Conservation (phyloP, 177 flowering plant genomes). For the Telopea speciosissima region DNA sequence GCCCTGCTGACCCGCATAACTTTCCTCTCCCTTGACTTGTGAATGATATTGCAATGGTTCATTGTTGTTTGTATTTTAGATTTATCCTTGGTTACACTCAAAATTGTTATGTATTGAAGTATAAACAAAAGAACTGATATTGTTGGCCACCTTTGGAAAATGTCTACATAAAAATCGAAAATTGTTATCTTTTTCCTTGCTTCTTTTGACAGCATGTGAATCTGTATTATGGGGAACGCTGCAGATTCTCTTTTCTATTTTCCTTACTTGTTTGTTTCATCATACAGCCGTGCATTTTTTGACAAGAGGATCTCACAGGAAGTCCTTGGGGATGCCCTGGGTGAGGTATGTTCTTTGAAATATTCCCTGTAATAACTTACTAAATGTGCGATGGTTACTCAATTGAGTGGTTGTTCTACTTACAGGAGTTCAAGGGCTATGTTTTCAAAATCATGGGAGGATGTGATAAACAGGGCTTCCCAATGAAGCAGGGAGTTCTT, state of each 20-base stretch:
- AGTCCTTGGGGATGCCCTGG: slow-evolving; percentile 34
- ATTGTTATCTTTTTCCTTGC: no score
- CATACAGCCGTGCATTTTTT: slow-evolving; percentile 28
- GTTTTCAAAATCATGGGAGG: slow-evolving; percentile 37
- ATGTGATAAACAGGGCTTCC: slow-evolving; percentile 36
- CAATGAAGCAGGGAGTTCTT: slow-evolving; percentile 37
- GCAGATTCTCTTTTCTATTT: neutral
- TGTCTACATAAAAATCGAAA: no score
- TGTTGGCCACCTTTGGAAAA: no score
- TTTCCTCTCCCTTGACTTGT: no score
- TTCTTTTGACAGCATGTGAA: neutral
- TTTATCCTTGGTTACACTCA: no score
- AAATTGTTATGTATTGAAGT: no score
- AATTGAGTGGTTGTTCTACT: no score
- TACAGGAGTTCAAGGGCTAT: slow-evolving; percentile 34
- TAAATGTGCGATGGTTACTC: no score
- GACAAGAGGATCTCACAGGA: slow-evolving; percentile 37
- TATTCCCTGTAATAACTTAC: neutral
- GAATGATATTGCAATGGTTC: no score
- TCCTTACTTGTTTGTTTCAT: neutral
- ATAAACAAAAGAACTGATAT: no score
- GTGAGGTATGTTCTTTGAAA: slow-evolving; percentile 20
- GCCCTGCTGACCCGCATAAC: no score
- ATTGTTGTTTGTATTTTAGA: no score
- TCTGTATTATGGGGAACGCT: neutral